Base-by-base conservation (phyloP, 2,329 filamentous ascomycete species). In the Colletotrichum limetticola region DNA sequence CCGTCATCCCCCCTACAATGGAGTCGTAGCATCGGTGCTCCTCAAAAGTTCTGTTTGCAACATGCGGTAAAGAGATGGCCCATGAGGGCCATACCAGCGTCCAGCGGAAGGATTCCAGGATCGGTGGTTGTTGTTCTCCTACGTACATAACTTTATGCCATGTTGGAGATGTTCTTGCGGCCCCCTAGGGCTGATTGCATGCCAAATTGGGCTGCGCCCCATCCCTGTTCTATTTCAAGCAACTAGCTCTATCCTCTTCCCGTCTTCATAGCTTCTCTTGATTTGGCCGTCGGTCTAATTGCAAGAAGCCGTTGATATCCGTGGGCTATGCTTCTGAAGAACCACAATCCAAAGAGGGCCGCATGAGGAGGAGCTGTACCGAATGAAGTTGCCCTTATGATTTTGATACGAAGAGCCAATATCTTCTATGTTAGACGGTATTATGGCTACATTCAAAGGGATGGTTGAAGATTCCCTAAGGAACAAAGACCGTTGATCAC, bases 101-200 rank as follows among this genome's bases (percentile, higher is more conserved):
- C 16, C 16, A 79, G 58, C 70, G 70, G 79, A 80, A 63, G 74
- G 53, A 62, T 64, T 65, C 75, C 28, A 42, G 37, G 64, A 28
- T 37, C 60, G 68, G 53, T 32, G 37, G 8, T 32, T 58, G 63
- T 72, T 64, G 52, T 26, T 12, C 32, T 8, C 42, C 42, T 55
- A 49, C 42, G 42, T 24, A 63, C 19, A 35, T 42, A 42, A 58
- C 32, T 58, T 53, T 60, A 53, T 60, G n/a, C 28, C 11, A 32
- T 26, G 28, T 55, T 32, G 3, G 5, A n/a, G 19, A n/a, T 55
- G 22, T 55, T 67, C 6, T 28, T 32, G 11, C 53, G 26, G 28
- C 6, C 5, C n/a, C 52, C 24, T 19, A 22, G 66, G 70, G 26
- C 42, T 69, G 42, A 57, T 53, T 64, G 70, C 66, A 72, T 68